phyloP scores from a whole-genome alignment of 768 basidiomycete genomes.

The Tulasnella sp. region DNA sequence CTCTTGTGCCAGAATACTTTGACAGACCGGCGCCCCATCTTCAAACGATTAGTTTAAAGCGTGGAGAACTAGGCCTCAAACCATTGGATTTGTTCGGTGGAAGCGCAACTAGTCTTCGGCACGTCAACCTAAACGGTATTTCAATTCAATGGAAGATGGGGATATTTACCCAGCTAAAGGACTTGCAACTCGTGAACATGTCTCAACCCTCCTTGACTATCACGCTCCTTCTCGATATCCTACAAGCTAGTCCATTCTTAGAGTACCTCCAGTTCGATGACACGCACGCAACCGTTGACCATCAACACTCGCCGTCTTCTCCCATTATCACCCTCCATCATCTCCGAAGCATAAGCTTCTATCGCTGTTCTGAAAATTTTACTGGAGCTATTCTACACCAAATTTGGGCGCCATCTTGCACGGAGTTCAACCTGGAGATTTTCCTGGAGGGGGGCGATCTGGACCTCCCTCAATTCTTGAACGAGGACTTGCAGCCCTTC shows the following conservation, averaged over 20 bases:
- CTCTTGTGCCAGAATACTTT: background rate
- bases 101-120: background rate
- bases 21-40: background rate
- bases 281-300: background rate
- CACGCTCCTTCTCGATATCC: background rate
- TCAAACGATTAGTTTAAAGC: background rate
- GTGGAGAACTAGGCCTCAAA: background rate
- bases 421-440: background rate
- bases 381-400: too few species aligned
- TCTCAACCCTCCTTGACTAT: background rate
- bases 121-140: background rate
- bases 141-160: background rate
- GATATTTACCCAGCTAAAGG: background rate
- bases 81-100: background rate
- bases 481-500: background rate
- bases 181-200: background rate
- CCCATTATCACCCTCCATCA: too few species aligned
- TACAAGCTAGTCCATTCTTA: background rate
- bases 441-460: background rate
- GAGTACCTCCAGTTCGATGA: background rate
- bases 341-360: too few species aligned
- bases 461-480: background rate
- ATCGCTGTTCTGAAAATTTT: too few species aligned
- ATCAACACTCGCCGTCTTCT: background rate
- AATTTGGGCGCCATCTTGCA: background rate